phyloP scores from a whole-genome alignment of 345 rosid species.

The Laguncularia racemosa region DNA sequence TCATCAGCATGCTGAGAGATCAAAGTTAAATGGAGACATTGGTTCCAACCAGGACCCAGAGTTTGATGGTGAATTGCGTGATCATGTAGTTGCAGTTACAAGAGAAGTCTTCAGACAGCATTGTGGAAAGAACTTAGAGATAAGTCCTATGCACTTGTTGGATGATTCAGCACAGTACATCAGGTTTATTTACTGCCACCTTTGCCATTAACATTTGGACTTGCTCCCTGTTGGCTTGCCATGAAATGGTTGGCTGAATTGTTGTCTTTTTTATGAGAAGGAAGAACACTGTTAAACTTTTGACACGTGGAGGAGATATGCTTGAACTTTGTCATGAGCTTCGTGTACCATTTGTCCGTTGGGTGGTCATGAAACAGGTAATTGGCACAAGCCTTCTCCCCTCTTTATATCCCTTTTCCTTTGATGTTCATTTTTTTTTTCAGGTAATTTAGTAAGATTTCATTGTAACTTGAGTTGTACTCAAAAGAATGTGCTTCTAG shows the following conservation, averaged over 20 bases:
- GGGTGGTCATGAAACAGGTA: conserved; percentile 75
- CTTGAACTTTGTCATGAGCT: conserved; percentile 89
- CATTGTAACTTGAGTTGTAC: too few species aligned
- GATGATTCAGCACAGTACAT: conserved; percentile 50
- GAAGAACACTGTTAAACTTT: conserved; percentile 72
- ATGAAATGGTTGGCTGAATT: conserved; percentile 14
- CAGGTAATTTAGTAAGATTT: too few species aligned
- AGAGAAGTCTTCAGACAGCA: conserved; percentile 77
- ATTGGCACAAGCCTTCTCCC: neutral
- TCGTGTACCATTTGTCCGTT: conserved; percentile 73
- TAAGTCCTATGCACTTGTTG: conserved; percentile 57
- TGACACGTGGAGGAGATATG: conserved; percentile 86
- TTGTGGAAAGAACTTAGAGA: conserved; percentile 83
- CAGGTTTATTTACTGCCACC: conserved; percentile 34
- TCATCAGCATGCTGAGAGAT: conserved; percentile 35
- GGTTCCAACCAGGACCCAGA: conserved; percentile 48
- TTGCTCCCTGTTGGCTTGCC: too few species aligned
- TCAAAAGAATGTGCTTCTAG: too few species aligned
- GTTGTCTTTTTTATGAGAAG: conserved; percentile 29
- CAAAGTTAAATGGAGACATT: conserved; percentile 28
- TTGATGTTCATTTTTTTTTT: neutral
- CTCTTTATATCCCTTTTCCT: neutral
- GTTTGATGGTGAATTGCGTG: conserved; percentile 69
- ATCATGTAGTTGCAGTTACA: conserved; percentile 61
- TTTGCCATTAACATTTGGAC: conserved; percentile 10